A percentile compares a stretch with the other conserved stretches of the same genome.
Evolutionary conservation across 2,329 filamentous ascomycete species (phyloP).

Genomic region (Stagonosporopsis tanaceti): DNA sequence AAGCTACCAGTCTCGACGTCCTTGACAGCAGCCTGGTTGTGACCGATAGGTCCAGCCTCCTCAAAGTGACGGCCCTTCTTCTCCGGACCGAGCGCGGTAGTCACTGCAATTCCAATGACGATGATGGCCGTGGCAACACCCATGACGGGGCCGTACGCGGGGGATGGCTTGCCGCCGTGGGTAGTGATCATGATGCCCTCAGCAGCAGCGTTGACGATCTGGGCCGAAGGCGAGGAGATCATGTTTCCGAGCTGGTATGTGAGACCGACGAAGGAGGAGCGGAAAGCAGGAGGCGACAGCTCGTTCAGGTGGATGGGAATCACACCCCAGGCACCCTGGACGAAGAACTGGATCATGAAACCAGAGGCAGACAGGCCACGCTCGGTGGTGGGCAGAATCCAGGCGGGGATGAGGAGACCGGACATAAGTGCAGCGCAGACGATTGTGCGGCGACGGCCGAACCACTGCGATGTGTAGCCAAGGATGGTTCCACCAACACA

Average conservation of each 20-base stretch:
- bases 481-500: constrained; percentile 76
- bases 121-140: constrained; percentile 80
- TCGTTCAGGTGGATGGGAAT: constrained; percentile 76
- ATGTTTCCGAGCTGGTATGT: constrained; percentile 80
- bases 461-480: constrained; percentile 77
- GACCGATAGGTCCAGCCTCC: constrained; percentile 61
- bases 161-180: constrained; percentile 63
- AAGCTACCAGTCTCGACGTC: constrained; percentile 44
- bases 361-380: constrained; percentile 67
- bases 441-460: constrained; percentile 76
- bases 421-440: constrained; percentile 67
- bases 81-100: constrained; percentile 76
- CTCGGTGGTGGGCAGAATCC: constrained; percentile 72
- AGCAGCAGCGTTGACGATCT: constrained; percentile 79
- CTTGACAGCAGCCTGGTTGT: constrained; percentile 32
- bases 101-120: constrained; percentile 71
- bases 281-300: constrained; percentile 73
- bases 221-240: constrained; percentile 74
- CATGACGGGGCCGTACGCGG: constrained; percentile 79
- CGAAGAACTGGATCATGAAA: constrained; percentile 71
- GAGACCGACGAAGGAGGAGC: constrained; percentile 74
- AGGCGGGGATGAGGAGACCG: constrained; percentile 71
- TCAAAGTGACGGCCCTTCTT: constrained; percentile 76
- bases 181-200: constrained; percentile 62
- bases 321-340: constrained; percentile 55